Evolutionary conservation across 176 grass and related monocot species (phyloP).

Genomic region (Ananas comosus): DNA sequence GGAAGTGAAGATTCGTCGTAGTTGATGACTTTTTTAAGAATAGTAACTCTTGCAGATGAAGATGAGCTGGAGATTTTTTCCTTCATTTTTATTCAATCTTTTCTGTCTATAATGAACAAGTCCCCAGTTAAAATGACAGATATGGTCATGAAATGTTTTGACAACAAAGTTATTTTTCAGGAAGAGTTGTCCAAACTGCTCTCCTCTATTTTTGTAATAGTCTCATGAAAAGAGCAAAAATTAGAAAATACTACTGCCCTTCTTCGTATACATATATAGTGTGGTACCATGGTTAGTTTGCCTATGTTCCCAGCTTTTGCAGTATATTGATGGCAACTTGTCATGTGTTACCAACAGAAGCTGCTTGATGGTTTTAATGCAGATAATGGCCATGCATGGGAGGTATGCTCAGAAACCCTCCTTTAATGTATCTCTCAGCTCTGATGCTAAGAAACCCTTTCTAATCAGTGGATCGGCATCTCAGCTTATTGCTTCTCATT

Average conservation of each 20-base stretch:
- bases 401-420: constrained; percentile 1
- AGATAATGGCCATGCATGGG: constrained; percentile 9
- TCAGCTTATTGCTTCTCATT: no score
- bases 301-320: constrained; percentile 9
- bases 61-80: no score
- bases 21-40: no score
- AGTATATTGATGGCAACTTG: constrained; percentile 16
- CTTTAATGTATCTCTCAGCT: not conserved
- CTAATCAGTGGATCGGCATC: constrained; percentile 1
- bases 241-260: not conserved
- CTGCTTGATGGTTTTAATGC: constrained; percentile 10
- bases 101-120: no score
- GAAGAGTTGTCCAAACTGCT: constrained; percentile 13
- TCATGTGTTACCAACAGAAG: constrained; percentile 20
- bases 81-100: no score
- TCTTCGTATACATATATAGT: constrained; percentile 8
- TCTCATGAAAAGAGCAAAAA: constrained; percentile 3
- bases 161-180: not conserved
- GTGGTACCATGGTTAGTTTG: constrained; percentile 15
- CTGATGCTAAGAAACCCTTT: not conserved
- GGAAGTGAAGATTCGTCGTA: no score
- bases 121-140: no score
- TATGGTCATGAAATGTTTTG: not conserved
- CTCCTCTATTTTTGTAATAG: not conserved
- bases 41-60: no score